Evolutionary conservation across 352 stramenopile species (phyloP), one percentile per base, ranked within the genome.

Genomic region (Phytopythium delawarense): DNA sequence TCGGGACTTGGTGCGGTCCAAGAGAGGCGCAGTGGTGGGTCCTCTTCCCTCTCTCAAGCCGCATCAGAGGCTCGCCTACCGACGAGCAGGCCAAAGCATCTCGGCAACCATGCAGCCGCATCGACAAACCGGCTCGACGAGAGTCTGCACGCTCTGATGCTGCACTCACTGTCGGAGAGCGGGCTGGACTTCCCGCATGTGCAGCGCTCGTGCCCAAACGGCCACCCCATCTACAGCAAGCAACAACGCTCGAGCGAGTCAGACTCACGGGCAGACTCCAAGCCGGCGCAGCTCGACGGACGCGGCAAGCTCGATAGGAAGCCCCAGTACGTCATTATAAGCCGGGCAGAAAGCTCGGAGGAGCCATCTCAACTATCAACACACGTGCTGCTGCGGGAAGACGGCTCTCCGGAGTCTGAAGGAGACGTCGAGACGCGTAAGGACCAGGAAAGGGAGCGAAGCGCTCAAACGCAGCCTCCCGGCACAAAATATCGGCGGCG

Each of bases 161-260:
- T 76, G 8, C 80, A 88, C 28, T 92, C 83, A n/a, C 64, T 90
- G 2, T 70, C 70, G 7, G 75, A 92, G 34, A 84, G 74, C 40
- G 80, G 78, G 23, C 59, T 92, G 5, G 51, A 87, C 57, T 87
- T 83, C 42, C 78, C 83, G 9, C 78, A 90, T 37, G 80, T 90
- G 2, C 67, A 74, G 28, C 63, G 44, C 8, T 35, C 46, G 0
- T 21, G 23, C 4, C 23, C 46, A 5, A n/a, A 11, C 23, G 20
- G 69, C 52, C 28, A 50, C 40, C 28, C 20, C 62, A n/a, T 34
- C 46, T 35, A 50, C 57, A 13, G 64, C 1, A 28, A 37, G 2
- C 5, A n/a, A 28, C 53, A 62, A 25, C 25, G 62, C 32, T 21
- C 11, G 20, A 21, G 40, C 34, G 32, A 59, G 13, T 30, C 35